Evolutionary conservation across 257 asterid genomes (phyloP).

Genomic region (Oldenlandia corymbosa): DNA sequence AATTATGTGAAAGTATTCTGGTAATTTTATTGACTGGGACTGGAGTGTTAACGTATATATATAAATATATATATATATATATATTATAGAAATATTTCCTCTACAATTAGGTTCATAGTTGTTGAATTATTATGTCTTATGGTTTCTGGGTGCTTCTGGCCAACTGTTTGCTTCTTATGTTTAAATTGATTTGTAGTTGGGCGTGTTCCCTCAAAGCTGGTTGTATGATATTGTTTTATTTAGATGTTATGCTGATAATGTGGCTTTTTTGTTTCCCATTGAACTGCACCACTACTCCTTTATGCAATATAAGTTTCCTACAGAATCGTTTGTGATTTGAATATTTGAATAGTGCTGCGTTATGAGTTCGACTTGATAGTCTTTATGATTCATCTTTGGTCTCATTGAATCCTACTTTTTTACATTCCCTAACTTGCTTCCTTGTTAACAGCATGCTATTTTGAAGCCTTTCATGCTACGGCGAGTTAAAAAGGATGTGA

Average conservation of each 20-base stretch:
- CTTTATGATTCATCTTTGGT: slow-evolving; percentile 7
- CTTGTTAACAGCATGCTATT: slow-evolving; percentile 78
- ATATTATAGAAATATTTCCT: not conserved
- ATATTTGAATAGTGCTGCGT: not conserved
- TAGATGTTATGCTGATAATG: not conserved
- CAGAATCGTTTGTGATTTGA: not conserved
- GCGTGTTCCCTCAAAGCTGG: not conserved
- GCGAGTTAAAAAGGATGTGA: slow-evolving; percentile 92
- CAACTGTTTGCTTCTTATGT: not conserved
- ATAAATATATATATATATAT: not conserved
- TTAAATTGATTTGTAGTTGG: not conserved
- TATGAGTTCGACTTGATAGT: not conserved
- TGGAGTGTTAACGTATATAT: too few relatives aligned
- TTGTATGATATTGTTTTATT: not conserved
- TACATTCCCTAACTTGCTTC: slow-evolving; percentile 9
- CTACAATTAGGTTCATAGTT: not conserved
- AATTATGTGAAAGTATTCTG: not conserved
- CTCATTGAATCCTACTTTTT: slow-evolving; percentile 6
- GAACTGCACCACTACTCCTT: not conserved
- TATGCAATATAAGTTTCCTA: not conserved
- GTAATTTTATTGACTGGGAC: too few relatives aligned
- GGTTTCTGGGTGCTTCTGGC: not conserved
- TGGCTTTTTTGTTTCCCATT: too few relatives aligned
- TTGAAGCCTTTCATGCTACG: slow-evolving; percentile 97
- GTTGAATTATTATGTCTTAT: too few relatives aligned